These are phyloP conservation scores for Penicillium sp. DNA, from an alignment of 2,329 filamentous ascomycete species.

Conservation along the genomic window DNA sequence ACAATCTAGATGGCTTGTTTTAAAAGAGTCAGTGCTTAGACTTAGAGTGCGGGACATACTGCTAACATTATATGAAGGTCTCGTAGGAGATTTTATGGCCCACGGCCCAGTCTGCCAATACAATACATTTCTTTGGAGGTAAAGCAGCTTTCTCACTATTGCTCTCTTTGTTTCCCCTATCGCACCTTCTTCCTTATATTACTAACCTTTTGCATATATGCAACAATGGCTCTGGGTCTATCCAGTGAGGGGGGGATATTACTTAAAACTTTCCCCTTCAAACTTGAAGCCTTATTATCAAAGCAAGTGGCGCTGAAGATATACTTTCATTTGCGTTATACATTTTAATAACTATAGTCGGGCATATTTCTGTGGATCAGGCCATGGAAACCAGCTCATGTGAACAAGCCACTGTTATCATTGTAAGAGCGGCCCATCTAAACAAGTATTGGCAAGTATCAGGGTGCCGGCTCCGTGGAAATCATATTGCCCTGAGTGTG, in stretches of 20 bases:
- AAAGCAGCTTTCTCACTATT: too few species aligned
- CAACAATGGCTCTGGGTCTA: constrained; percentile 12
- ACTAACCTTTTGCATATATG: too few species aligned
- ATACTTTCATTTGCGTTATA: constrained; percentile 58
- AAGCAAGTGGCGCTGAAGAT: constrained; percentile 52
- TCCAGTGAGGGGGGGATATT: constrained; percentile 32
- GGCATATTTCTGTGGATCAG: constrained; percentile 55
- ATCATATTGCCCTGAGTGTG: constrained; percentile 67
- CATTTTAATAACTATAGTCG: constrained; percentile 52
- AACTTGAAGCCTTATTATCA: constrained; percentile 42
- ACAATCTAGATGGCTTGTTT: too few species aligned
- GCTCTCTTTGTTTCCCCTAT: too few species aligned
- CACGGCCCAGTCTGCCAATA: too few species aligned
- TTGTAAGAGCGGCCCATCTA: constrained; percentile 41
- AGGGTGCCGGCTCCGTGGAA: constrained; percentile 63
- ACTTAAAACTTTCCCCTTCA: constrained; percentile 30
- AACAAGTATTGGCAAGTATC: constrained; percentile 70
- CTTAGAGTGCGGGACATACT: background rate
- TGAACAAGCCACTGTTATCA: constrained; percentile 57
- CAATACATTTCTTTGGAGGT: too few species aligned
- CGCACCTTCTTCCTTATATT: too few species aligned
- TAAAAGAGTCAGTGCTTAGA: background rate
- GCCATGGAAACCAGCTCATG: constrained; percentile 58
- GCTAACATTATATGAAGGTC: too few species aligned
- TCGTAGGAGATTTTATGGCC: too few species aligned